A percentile compares a stretch with the other conserved stretches of the same genome.
Evolutionary conservation across 805 yeast genomes (phyloP).

Genomic region (Tetrapisispora nanseiensis): DNA sequence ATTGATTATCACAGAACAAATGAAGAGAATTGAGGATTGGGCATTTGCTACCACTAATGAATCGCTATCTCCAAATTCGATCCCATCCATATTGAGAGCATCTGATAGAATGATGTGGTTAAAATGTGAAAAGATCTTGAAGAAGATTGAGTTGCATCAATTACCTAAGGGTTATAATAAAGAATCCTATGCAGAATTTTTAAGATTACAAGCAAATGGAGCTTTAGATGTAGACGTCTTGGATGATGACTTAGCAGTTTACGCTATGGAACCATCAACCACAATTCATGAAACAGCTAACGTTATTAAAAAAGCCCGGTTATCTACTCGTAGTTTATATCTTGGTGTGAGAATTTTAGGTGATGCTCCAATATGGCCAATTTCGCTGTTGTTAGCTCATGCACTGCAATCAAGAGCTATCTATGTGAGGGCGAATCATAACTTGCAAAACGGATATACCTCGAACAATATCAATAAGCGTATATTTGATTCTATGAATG

Average conservation of each 20-base stretch:
- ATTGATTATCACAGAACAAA: conserved; percentile 49
- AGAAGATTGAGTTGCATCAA: conserved; percentile 50
- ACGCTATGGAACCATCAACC: conserved; percentile 35
- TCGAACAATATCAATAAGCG: background rate
- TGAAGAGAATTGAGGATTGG: conserved; percentile 42
- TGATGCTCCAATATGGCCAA: conserved; percentile 84
- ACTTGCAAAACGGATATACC: background rate
- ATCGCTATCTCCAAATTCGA: conserved; percentile 37
- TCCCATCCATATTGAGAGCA: conserved; percentile 27
- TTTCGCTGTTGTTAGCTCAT: conserved; percentile 69
- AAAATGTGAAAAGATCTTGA: conserved; percentile 48
- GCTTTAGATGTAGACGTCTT: conserved; percentile 36
- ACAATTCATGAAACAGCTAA: conserved; percentile 37
- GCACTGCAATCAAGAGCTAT: conserved; percentile 61
- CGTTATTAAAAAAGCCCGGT: conserved; percentile 39
- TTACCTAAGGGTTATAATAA: conserved; percentile 40
- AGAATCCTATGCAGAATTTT: conserved; percentile 48
- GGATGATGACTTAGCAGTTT: conserved; percentile 42
- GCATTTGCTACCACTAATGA: conserved; percentile 32
- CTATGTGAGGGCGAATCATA: conserved; percentile 12
- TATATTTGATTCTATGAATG: conserved; percentile 2
- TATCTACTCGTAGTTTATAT: conserved; percentile 49
- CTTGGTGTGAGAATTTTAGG: conserved; percentile 69
- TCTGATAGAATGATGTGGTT: conserved; percentile 57
- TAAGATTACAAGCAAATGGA: conserved; percentile 51